Conservation (phyloP, 2,329 filamentous ascomycete genomes). For the Sclerotinia subarctica region DNA sequence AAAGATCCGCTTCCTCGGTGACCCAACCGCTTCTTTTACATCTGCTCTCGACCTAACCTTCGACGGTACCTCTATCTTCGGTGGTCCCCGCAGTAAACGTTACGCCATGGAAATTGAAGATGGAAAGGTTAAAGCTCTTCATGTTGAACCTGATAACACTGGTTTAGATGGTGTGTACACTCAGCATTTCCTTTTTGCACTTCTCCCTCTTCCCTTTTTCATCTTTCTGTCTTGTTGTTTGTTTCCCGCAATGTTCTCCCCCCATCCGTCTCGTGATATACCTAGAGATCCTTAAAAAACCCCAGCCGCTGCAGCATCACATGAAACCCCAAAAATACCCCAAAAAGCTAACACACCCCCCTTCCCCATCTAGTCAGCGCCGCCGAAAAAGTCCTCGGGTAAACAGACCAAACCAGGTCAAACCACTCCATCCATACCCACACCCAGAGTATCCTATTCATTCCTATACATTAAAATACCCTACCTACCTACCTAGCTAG, state of each 20-base stretch:
- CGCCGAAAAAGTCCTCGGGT: conserved; percentile 49
- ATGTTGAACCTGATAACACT: conserved; percentile 86
- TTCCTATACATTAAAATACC: no score
- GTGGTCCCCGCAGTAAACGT: conserved; percentile 77
- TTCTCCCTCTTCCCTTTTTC: not conserved
- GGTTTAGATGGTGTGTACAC: conserved; percentile 63
- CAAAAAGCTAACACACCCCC: not conserved
- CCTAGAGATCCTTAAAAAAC: no score
- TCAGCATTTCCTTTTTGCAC: not conserved
- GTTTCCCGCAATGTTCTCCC: not conserved
- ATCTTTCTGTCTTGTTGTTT: not conserved
- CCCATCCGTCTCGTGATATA: not conserved
- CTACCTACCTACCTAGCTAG: no score
- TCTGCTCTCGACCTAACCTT: conserved; percentile 80
- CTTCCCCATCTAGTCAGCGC: conserved; percentile 42
- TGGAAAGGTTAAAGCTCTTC: conserved; percentile 76
- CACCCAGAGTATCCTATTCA: no score
- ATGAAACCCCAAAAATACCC: not conserved
- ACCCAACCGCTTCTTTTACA: conserved; percentile 76
- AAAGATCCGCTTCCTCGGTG: conserved; percentile 84
- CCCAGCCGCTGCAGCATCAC: no score
- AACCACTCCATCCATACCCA: not conserved
- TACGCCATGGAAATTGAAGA: conserved; percentile 82
- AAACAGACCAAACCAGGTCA: not conserved
- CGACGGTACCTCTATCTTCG: conserved; percentile 76